phyloP scores from a whole-genome alignment of 1,139 yeast genomes.

The Tardiomyces depauwii region DNA sequence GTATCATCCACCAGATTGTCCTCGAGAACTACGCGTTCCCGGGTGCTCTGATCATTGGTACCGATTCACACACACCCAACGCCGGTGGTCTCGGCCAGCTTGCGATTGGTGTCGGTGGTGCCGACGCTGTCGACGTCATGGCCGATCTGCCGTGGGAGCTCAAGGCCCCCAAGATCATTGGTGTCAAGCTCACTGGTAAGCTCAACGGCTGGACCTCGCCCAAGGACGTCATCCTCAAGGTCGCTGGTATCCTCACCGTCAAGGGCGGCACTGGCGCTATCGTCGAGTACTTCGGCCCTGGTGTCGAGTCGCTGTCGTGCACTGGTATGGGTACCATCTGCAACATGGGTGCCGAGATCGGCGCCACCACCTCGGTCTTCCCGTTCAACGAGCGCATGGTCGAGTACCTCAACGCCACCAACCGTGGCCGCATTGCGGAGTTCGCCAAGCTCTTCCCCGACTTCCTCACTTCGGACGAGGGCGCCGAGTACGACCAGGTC shows the following conservation, averaged over 20 bases:
- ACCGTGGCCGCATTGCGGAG: conserved; percentile 72
- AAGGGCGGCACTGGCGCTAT: conserved; percentile 99
- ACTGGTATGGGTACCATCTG: conserved; percentile 99
- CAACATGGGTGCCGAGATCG: conserved; percentile 99
- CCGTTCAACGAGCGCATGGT: conserved; percentile 91
- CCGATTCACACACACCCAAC: conserved; percentile 98
- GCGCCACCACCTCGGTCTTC: conserved; percentile 98
- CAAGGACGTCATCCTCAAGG: conserved; percentile 89
- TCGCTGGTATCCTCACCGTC: conserved; percentile 96
- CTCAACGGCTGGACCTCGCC: conserved; percentile 99
- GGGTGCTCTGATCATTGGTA: conserved; percentile 94
- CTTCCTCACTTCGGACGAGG: conserved; percentile 82
- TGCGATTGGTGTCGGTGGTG: conserved; percentile 99
- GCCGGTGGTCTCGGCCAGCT: conserved; percentile 99
- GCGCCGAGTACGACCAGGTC: conserved; percentile 92
- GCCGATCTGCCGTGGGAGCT: conserved; percentile 95
- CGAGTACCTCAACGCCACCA: conserved; percentile 81
- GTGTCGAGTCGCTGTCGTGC: conserved; percentile 92
- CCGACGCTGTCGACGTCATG: conserved; percentile 98
- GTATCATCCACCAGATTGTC: conserved; percentile 96
- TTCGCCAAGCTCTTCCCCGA: conserved; percentile 71
- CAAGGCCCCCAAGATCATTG: conserved; percentile 95
- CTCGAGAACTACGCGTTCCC: conserved; percentile 98
- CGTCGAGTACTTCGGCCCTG: conserved; percentile 95
- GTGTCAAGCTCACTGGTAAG: conserved; percentile 93